Evolutionary conservation across 2,329 filamentous ascomycete species (phyloP), one percentile per base, ranked within the genome.

Genomic region (Ceratocystis cubensis): DNA sequence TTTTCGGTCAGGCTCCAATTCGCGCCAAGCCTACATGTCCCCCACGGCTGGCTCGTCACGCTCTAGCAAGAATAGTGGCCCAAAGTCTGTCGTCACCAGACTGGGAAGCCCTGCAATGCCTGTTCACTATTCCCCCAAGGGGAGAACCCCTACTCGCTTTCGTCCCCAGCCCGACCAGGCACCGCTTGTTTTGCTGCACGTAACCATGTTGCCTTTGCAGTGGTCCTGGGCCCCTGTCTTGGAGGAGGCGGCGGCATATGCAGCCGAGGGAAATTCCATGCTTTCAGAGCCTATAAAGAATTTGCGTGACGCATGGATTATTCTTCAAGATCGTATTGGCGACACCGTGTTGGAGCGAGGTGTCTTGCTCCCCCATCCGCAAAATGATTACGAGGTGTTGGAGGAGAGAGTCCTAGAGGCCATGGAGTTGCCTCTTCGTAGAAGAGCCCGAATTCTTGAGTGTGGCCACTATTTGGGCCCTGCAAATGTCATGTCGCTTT

Each of bases 131-230:
- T 82, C 81, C 2, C 80, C 81, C 28, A 84, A 82, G 72, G 80
- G 79, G 70, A 75, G 74, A 61, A 86, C 84, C 4, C 81, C 84
- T 1, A 78, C 81, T 22, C 77, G 85, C 5, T 82, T 87, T 72
- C 83, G 81, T 74, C 78, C 78, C 70, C 81, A 81, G 65, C 82
- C 83, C 62, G 81, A 81, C 63, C 82, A 83, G 63, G 73, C 79
- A n/a, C 89, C 89, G 2, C 79, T 94, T 1, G 88, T 94, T 1
- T 78, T 94, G 61, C 78, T 94, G 3, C 89, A 94, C 71, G 86
- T 89, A 45, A 92, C 88, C 0, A 78, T 93, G 0, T 77, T 94
- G 4, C 88, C 89, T 0, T 78, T 90, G 8, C 79, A 84, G 50
- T 84, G 87, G 78, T 78, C 80, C 0, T 91, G 87, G 79, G 82